Evolutionary conservation across 805 yeast species (phyloP).

Genomic region (Metahyphopichia silvanorum): DNA sequence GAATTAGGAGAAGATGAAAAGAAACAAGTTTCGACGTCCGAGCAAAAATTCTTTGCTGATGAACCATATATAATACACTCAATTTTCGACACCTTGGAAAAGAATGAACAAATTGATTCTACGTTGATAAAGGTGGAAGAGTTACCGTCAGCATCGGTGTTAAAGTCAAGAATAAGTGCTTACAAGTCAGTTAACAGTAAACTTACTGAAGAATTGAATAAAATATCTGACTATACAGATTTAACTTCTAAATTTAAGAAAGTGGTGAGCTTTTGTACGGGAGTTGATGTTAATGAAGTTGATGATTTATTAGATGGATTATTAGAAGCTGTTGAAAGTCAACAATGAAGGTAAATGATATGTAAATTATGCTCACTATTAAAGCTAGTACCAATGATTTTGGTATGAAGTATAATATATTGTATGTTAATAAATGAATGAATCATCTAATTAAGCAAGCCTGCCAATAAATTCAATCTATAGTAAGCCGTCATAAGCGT

Average conservation of each 20-base stretch:
- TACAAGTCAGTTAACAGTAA: conserved; percentile 66
- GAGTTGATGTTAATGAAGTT: conserved; percentile 76
- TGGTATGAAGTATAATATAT: no score
- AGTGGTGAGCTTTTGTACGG: conserved; percentile 87
- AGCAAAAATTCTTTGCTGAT: conserved; percentile 76
- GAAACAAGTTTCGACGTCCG: conserved; percentile 34
- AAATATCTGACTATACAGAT: conserved; percentile 43
- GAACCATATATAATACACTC: conserved; percentile 79
- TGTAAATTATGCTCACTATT: no score
- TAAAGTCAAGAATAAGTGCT: conserved; percentile 78
- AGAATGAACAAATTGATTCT: conserved; percentile 21
- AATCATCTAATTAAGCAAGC: background rate
- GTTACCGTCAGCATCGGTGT: conserved; percentile 46
- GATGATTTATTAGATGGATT: conserved; percentile 80
- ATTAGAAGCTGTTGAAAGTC: conserved; percentile 85
- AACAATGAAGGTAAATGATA: conserved; percentile 27
- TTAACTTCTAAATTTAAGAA: conserved; percentile 69
- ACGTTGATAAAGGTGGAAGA: conserved; percentile 21
- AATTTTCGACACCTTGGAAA: conserved; percentile 50
- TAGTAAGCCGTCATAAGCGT: conserved; percentile 77
- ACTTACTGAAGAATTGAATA: conserved; percentile 50
- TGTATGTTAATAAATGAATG: no score
- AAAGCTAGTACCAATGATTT: no score
- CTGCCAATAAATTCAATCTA: conserved; percentile 16
- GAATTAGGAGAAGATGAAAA: conserved; percentile 51